These are phyloP conservation scores for Floccularia luteovirens DNA, from an alignment of 768 basidiomycete species.

Conservation along the genomic window DNA sequence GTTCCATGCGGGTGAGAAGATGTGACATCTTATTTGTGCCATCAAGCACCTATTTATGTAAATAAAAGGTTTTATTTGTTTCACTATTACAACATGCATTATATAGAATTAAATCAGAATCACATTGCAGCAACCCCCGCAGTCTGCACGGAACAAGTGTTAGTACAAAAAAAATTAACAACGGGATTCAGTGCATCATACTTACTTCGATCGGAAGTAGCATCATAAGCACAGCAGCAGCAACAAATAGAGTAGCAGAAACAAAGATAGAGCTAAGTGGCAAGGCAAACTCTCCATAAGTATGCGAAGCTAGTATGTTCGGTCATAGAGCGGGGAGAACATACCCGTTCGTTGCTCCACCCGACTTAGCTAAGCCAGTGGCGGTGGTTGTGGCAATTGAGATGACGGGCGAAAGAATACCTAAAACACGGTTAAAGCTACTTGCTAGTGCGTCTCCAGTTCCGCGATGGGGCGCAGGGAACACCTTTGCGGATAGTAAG, in stretches of 20 bases:
- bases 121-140: too few species aligned
- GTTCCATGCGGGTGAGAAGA: too few species aligned
- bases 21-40: too few species aligned
- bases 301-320: neutral
- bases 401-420: slow-evolving; percentile 1
- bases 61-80: too few species aligned
- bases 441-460: slow-evolving; percentile 1
- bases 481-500: slow-evolving; percentile 18
- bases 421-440: neutral
- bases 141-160: too few species aligned
- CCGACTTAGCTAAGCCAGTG: neutral
- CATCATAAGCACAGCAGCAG: neutral
- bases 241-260: neutral
- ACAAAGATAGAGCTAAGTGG: slow-evolving; percentile 1
- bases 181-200: too few species aligned
- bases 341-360: neutral
- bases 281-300: too few species aligned
- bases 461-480: slow-evolving; percentile 34
- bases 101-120: too few species aligned
- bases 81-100: too few species aligned
- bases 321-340: neutral
- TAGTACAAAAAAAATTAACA: too few species aligned
- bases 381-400: neutral
- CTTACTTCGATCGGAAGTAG: neutral
- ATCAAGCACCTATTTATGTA: too few species aligned